A percentile compares a stretch with the other conserved stretches of the same genome.
phyloP scores from a whole-genome alignment of 805 yeast species.

The Wickerhamiella lipophila region DNA sequence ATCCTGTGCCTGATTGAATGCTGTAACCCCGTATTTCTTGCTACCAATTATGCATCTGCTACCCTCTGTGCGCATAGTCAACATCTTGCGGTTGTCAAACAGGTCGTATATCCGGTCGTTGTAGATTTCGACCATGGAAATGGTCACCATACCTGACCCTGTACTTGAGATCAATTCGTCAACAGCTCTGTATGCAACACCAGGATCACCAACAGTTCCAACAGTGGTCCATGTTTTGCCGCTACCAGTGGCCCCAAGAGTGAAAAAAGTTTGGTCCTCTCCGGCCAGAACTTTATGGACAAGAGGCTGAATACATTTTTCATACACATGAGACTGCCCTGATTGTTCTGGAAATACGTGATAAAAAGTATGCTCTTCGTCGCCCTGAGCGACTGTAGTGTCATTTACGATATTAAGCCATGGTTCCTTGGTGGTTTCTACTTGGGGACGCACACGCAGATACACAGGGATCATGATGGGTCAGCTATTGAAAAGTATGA shows the following conservation, averaged over 20 bases:
- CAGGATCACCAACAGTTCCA: constrained; percentile 28
- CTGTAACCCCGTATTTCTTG: constrained; percentile 32
- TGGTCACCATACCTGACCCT: constrained; percentile 24
- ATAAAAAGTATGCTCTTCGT: constrained; percentile 11
- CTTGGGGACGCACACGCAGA: constrained; percentile 31
- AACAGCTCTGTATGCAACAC: constrained; percentile 29
- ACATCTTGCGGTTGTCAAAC: constrained; percentile 19
- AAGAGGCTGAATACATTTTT: constrained; percentile 27
- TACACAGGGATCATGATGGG: constrained; percentile 27
- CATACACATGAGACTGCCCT: constrained; percentile 31
- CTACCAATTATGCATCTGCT: constrained; percentile 34
- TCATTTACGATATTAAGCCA: constrained; percentile 18
- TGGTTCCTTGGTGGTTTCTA: constrained; percentile 19
- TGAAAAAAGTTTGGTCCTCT: constrained; percentile 34
- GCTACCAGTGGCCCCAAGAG: constrained; percentile 43
- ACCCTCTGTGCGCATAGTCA: constrained; percentile 5
- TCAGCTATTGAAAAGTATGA: neutral
- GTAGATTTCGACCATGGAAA: constrained; percentile 44
- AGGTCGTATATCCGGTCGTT: constrained; percentile 37
- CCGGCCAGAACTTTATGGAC: constrained; percentile 26
- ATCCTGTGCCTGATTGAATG: constrained; percentile 29
- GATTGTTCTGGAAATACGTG: constrained; percentile 13
- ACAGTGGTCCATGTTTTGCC: constrained; percentile 33
- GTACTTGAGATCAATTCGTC: constrained; percentile 24
- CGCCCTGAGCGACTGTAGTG: constrained; percentile 8